Evolutionary conservation across 2,329 filamentous ascomycete species (phyloP), one percentile per base, ranked within the genome.

Genomic region (Xenoacremonium recifei): DNA sequence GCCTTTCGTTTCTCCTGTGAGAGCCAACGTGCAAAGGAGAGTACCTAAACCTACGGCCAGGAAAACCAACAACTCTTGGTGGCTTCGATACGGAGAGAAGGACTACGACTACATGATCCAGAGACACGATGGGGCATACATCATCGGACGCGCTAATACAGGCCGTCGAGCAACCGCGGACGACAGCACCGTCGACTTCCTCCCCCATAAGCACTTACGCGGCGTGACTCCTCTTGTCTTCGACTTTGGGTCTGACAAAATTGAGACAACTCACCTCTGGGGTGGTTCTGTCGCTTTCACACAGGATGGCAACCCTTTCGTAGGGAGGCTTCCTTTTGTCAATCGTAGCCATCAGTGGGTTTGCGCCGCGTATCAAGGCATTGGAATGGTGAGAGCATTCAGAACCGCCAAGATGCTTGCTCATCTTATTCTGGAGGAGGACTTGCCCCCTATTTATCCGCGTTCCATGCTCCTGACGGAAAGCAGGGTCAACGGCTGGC

Each of bases 81-180:
- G 51, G 39, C 27, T 50, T 1, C 41, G 53, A 2, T 54, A 57
- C 21, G 48, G 38, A 2, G 39, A 39, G 3, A 48, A 57, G 15
- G 53, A 59, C 34, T 59, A 57, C 42, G 53, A 59, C 35, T 54
- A 55, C 21, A 34, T 59, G 3, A 54, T 58, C 19, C 45, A 49
- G 15, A 43, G 50, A 1, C 21, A 39, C 11, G 44, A 48, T 17
- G 56, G 57, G 1, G 44, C 36, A 7, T 18, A 49, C 9, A 40
- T 58, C 10, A 33, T 51, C 5, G 51, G 55, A 2, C 40, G 54
- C 3, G 50, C 51, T 11, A 42, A 44, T 13, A 49, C 47, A 2
- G 48, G 51, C 1, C 50, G 51, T 10, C 42, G 18, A 6, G 36
- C 46, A 5, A 53, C 46, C 2, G 41, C 37, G 2, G 51, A 50